These are phyloP conservation scores for Podospora pseudopauciseta DNA, from an alignment of 495 filamentous ascomycete genomes.

Conservation along the genomic window DNA sequence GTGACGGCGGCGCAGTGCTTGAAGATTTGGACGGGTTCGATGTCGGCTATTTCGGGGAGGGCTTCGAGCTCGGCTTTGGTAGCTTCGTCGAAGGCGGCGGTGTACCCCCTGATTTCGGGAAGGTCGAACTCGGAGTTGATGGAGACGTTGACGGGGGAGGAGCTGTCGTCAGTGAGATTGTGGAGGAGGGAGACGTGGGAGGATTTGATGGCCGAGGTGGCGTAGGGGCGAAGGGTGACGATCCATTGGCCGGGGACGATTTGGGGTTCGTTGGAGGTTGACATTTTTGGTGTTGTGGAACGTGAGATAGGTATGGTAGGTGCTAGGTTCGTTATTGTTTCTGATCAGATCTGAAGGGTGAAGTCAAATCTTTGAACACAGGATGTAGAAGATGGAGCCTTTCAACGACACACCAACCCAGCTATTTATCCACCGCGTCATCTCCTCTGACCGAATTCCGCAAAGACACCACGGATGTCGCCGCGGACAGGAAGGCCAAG, in stretches of 20 bases:
- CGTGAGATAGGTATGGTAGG: neutral
- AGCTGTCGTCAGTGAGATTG: neutral
- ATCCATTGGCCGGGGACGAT: constrained; percentile 5
- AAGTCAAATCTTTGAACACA: too few relatives aligned
- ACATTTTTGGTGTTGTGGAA: neutral
- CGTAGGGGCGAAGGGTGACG: constrained; percentile 11
- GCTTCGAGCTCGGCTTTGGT: constrained; percentile 7
- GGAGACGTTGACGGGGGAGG: neutral
- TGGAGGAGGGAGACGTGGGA: constrained; percentile 2
- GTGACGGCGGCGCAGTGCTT: constrained; percentile 37
- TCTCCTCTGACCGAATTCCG: neutral
- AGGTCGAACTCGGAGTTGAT: constrained; percentile 4
- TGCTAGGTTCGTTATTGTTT: neutral
- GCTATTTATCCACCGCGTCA: neutral
- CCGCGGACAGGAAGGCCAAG: neutral
- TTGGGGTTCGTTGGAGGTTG: neutral
- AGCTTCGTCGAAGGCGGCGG: constrained; percentile 5
- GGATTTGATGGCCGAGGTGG: neutral
- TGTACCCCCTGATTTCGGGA: constrained; percentile 6
- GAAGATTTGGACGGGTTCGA: constrained; percentile 47
- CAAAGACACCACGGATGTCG: neutral
- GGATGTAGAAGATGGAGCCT: neutral
- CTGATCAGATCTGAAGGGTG: too few relatives aligned
- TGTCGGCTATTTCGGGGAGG: constrained; percentile 5
- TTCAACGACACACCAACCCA: neutral